Evolutionary conservation across 768 basidiomycete species (phyloP).

Genomic region (Lactarius vividus): DNA sequence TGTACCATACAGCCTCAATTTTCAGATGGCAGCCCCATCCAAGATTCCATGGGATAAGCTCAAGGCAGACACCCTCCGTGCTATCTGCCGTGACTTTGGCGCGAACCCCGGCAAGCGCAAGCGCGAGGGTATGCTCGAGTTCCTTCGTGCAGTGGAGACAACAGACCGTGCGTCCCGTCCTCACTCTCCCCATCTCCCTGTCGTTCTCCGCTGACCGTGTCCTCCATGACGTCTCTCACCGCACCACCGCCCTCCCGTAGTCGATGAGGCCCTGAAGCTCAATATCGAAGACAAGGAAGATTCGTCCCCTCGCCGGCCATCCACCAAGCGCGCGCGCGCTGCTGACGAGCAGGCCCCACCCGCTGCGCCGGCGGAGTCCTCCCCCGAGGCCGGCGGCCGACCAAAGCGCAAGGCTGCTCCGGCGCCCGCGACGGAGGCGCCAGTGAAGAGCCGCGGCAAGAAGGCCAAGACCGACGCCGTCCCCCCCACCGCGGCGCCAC

Average conservation of each 20-base stretch:
- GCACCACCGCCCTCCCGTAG: slow-evolving; percentile 3
- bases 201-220: not conserved
- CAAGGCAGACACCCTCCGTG: slow-evolving; percentile 31
- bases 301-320: slow-evolving; percentile 19
- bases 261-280: slow-evolving; percentile 25
- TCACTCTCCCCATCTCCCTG: slow-evolving; percentile 2
- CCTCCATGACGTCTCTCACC: not conserved
- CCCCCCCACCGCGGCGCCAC: not conserved
- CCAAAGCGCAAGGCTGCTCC: slow-evolving; percentile 25
- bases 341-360: slow-evolving; percentile 16
- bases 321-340: slow-evolving; percentile 22
- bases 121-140: slow-evolving; percentile 30
- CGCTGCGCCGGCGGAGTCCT: slow-evolving; percentile 2
- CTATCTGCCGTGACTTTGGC: slow-evolving; percentile 31
- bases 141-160: slow-evolving; percentile 28
- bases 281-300: slow-evolving; percentile 27
- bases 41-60: slow-evolving; percentile 32
- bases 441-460: slow-evolving; percentile 22
- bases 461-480: slow-evolving; percentile 21
- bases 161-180: slow-evolving; percentile 28
- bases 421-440: slow-evolving; percentile 18
- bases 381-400: slow-evolving; percentile 7
- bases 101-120: slow-evolving; percentile 24
- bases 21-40: slow-evolving; percentile 15
- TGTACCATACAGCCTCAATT: not conserved